Percentiles rank a stretch among this genome's conserved stretches.
Evolutionary conservation across 1,284 basidiomycete species (phyloP).

Genomic region (Papiliotrema fonsecae): DNA sequence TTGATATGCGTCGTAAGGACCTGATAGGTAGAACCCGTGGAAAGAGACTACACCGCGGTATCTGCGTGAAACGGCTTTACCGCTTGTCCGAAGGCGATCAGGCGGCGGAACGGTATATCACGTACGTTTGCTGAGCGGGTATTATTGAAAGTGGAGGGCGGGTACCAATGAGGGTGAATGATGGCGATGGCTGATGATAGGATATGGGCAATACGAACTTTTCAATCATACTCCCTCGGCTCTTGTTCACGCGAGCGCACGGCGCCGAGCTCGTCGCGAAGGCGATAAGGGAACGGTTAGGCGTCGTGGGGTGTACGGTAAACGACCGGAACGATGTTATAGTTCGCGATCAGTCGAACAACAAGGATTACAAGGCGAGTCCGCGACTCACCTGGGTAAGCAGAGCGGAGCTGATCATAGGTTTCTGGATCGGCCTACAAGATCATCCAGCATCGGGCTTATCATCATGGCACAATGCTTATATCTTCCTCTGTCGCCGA

Average conservation of each 20-base stretch:
- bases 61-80: constrained; percentile 57
- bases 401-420: constrained; percentile 50
- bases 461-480: constrained; percentile 99
- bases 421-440: constrained; percentile 98
- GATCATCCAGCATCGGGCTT: constrained; percentile 82
- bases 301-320: constrained; percentile 62
- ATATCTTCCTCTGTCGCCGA: constrained; percentile 71
- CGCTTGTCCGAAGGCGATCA: constrained; percentile 79
- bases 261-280: constrained; percentile 74
- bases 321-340: constrained; percentile 92
- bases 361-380: constrained; percentile 71
- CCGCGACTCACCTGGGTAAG: background rate
- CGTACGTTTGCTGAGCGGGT: constrained; percentile 53
- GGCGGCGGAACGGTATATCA: constrained; percentile 99
- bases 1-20: too few relatives aligned
- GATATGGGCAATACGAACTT: constrained; percentile 97
- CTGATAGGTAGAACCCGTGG: constrained; percentile 75
- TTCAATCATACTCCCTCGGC: constrained; percentile 82
- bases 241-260: constrained; percentile 70
- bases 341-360: constrained; percentile 53
- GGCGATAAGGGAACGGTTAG: constrained; percentile 67
- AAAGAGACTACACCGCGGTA: constrained; percentile 78
- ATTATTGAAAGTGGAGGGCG: background rate
- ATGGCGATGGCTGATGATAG: constrained; percentile 49
- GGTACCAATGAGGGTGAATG: background rate